These are phyloP conservation scores for Schrenkiella parvula DNA, from an alignment of 345 rosid genomes.

Conservation along the genomic window DNA sequence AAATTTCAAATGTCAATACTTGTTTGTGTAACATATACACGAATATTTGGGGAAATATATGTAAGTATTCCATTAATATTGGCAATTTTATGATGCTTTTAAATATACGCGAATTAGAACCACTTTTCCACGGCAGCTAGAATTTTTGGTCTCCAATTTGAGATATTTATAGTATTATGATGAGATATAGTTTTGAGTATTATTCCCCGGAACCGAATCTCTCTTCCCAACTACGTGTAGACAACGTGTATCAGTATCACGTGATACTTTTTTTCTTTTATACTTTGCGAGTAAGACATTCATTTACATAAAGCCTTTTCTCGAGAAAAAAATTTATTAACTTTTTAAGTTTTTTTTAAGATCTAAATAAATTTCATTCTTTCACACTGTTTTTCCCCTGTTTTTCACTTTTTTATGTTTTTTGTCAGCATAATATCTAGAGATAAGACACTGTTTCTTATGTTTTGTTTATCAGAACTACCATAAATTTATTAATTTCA, in stretches of 20 bases:
- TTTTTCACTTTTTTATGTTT: no score
- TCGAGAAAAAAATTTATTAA: no score
- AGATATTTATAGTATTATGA: constrained; percentile 1
- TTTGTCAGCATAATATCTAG: not conserved
- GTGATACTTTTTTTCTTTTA: constrained; percentile 27
- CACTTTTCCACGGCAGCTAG: constrained; percentile 1
- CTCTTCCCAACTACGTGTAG: constrained; percentile 20
- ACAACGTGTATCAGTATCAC: constrained; percentile 26
- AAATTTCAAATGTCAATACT: constrained; percentile 12
- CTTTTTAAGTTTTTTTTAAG: no score
- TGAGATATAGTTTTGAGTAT: constrained; percentile 6
- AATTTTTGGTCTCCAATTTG: constrained; percentile 4
- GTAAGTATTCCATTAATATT: not conserved
- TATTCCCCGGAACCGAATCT: constrained; percentile 7
- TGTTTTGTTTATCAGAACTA: no score
- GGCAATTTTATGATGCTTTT: not conserved
- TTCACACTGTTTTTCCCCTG: not conserved
- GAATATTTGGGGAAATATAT: not conserved
- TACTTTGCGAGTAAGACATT: constrained; percentile 19
- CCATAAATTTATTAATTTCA: no score
- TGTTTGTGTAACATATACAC: not conserved
- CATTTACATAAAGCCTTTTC: no score
- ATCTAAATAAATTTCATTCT: no score
- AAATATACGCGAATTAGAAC: constrained; percentile 1
- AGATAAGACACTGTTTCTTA: not conserved